A percentile compares a stretch with the other conserved stretches of the same genome.
Conservation (phyloP, 495 filamentous ascomycete species). For the Podospora fimiseda region DNA sequence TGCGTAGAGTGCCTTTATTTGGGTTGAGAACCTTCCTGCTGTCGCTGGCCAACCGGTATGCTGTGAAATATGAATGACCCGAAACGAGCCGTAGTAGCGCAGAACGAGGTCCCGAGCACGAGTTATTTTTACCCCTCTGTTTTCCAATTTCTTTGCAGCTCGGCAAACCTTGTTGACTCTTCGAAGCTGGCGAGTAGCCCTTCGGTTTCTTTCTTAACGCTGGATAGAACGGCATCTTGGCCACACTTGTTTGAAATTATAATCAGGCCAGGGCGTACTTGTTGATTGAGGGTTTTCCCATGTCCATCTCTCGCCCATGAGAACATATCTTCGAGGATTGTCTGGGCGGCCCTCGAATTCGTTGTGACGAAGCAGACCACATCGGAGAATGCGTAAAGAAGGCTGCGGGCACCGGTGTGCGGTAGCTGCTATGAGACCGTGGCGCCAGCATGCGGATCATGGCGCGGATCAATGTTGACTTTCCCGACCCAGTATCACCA, state of each 20-base stretch:
- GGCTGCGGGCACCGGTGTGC: constrained; percentile 27
- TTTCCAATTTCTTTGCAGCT: not conserved
- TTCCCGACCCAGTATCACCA: constrained; percentile 16
- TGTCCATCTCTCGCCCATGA: constrained; percentile 26
- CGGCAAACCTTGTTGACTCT: constrained; percentile 6
- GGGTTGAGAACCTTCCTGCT: constrained; percentile 5
- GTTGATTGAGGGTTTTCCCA: constrained; percentile 42
- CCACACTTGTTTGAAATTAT: constrained; percentile 40
- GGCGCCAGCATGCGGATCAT: constrained; percentile 18
- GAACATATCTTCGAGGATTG: constrained; percentile 24
- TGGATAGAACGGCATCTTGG: constrained; percentile 14
- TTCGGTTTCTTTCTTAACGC: constrained; percentile 9
- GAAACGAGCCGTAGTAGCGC: constrained; percentile 29
- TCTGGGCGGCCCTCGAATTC: constrained; percentile 24
- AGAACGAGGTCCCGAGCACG: constrained; percentile 28
- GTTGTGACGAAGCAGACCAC: constrained; percentile 40
- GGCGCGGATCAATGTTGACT: constrained; percentile 15
- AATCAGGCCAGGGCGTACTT: constrained; percentile 40
- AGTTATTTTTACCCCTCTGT: constrained; percentile 19
- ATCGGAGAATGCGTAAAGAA: constrained; percentile 46
- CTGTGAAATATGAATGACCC: constrained; percentile 17
- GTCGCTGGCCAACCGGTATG: constrained; percentile 13
- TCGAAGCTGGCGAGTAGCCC: constrained; percentile 14
- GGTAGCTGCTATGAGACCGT: constrained; percentile 1
- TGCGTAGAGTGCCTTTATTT: constrained; percentile 18